Evolutionary conservation across 768 basidiomycete genomes (phyloP), one percentile per base, ranked within the genome.

Genomic region (Russula sp.): DNA sequence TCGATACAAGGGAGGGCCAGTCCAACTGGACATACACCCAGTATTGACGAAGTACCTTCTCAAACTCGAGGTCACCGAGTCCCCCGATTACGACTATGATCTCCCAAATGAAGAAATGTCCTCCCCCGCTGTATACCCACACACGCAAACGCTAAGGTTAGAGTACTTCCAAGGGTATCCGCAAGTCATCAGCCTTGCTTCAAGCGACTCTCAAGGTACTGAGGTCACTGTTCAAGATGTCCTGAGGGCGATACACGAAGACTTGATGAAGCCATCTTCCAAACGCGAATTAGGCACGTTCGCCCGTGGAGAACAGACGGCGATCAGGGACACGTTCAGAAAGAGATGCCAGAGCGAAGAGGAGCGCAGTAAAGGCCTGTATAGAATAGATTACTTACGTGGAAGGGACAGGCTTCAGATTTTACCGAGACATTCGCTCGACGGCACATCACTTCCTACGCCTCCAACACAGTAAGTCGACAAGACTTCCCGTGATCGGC

Each of bases 141-240:
- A 34, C 11, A 42, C 57, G 13, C 48, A 1, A 32, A 24, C 49
- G 7, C 13, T 65, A 16, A 42, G 14, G 13, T 59, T 65, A 6
- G 59, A 65, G 59, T 61, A 56, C 32, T 22, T 26, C 7, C 64
- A 61, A 57, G 63, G 59, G 4, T 59, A 61, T 46, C 64, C 64
- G 6, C 54, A 50, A 28, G 4, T 5, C 0, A 61, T 65, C 24
- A 22, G 8, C 7, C n/a, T 65, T 14, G 20, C 59, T 6, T 61
- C 59, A 8, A 30, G 16, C 11, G 24, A 50, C 36, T 26, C 30
- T 44, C 40, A 48, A 8, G 53, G 20, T 40, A n/a, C 34, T 1
- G 59, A 48, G 7, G 10, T 61, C 30, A 57, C 64, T 1, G 64
- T 61, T 20, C 48, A 51, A 30, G 64, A 65, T 14, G 58, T 57